Conservation (phyloP, 148 eudicot species). For the Heliosperma pusillum region DNA sequence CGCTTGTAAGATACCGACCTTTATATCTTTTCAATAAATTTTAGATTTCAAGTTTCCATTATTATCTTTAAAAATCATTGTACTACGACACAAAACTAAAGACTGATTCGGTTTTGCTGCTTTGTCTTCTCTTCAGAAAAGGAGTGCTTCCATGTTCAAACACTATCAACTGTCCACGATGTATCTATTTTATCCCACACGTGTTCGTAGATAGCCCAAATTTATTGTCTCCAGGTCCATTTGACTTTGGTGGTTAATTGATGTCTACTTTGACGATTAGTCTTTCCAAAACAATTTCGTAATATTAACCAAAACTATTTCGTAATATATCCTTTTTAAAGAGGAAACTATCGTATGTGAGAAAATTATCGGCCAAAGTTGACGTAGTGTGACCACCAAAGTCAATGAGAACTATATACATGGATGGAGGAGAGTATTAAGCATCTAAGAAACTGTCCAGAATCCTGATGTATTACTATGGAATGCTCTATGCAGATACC, state of each 20-base stretch:
- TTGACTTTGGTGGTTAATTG: neutral
- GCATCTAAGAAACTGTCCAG: neutral
- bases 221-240: neutral
- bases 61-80: neutral
- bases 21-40: neutral
- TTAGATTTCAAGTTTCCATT: neutral
- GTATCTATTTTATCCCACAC: conserved; percentile 39
- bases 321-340: neutral
- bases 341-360: neutral
- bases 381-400: neutral
- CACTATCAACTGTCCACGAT: conserved; percentile 45
- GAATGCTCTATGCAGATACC: conserved; percentile 43
- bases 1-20: conserved; percentile 42
- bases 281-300: no score
- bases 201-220: neutral
- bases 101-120: neutral
- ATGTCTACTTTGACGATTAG: neutral
- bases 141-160: conserved; percentile 52
- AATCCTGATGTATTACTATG: conserved; percentile 4
- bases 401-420: neutral
- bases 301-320: no score
- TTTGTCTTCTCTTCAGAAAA: conserved; percentile 35
- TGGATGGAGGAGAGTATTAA: conserved; percentile 1
- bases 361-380: neutral
- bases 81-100: neutral